Base-by-base conservation (phyloP, 2,329 filamentous ascomycete genomes). In the Pseudogymnoascus sp. region DNA sequence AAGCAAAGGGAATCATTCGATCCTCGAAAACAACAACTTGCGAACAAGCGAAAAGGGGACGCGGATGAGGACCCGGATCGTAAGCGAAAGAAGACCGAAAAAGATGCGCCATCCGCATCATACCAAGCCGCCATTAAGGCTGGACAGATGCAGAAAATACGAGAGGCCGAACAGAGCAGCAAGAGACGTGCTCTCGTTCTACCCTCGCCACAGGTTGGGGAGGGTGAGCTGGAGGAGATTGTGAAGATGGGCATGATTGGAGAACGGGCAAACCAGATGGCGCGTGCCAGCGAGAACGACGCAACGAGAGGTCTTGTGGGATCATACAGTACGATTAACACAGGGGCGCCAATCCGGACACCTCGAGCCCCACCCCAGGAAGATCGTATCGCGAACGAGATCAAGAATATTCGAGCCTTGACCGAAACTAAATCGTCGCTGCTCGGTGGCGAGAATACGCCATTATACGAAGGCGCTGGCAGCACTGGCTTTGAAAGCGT, bases 181-280 rank as follows among this genome's bases (percentile, higher is more conserved):
- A 97, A 96, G 77, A 86, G 95, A 63, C 85, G 91, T 63, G 79
- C 88, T 5, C 80, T 99, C n/a, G 86, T 88, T 52, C 79, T 99
- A 25, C 95, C 95, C 7, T 81, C 90, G 23, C 95, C 95, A 7
- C 95, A 99, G 76, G 91, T 99, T 69, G 88, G 90, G 74, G 95
- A 99, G 71, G 83, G 86, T 45, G 95, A 99, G 76, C 80, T 99
- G 64, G 95, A 99, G 72, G 93, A 97, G 68, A 97, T 99, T 71
- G 91, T 99, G 67, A 99, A 99, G 80, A 96, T 97, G 92, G 93
- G 95, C 49, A 90, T 96, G 83, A 85, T 92, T 64, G 95, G 93
- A 38, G 92, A 97, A 71, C 87, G 88, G 60, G 95, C 95, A 45
- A 92, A 87, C 70, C 79, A 82, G 66, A 80, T 90, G 73, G 91